Conservation (phyloP, 208 protist species). For the Trypanosoma avium region DNA sequence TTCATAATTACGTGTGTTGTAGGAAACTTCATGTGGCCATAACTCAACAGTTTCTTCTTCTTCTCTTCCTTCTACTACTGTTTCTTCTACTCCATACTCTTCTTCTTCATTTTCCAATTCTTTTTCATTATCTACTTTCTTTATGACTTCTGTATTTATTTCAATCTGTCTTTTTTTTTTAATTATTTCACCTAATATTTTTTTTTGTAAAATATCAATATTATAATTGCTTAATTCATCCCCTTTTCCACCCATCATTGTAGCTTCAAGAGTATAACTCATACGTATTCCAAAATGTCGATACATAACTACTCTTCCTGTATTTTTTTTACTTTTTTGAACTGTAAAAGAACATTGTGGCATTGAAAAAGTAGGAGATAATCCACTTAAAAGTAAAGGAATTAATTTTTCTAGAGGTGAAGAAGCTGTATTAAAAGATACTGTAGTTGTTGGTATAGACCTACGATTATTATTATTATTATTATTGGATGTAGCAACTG, state of each 20-base stretch:
- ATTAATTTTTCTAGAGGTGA: conserved; percentile 73
- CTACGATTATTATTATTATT: conserved; percentile 4
- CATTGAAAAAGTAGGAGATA: conserved; percentile 71
- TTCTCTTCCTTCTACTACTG: conserved; percentile 2
- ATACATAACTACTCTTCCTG: conserved; percentile 92
- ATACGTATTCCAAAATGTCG: conserved; percentile 91
- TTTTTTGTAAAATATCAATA: background rate
- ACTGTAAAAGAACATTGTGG: conserved; percentile 84
- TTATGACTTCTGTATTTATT: background rate
- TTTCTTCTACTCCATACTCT: conserved; percentile 1
- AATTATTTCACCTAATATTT: too few relatives aligned
- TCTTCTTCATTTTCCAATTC: background rate
- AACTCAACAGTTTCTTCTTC: background rate
- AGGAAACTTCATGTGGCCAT: conserved; percentile 19
- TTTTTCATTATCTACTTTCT: conserved; percentile 10
- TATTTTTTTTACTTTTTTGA: conserved; percentile 85
- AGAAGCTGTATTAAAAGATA: background rate
- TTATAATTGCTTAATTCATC: background rate
- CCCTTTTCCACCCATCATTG: conserved; percentile 83
- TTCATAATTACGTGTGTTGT: conserved; percentile 27
- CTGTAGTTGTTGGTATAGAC: background rate
- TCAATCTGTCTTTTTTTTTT: background rate
- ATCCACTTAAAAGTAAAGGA: conserved; percentile 50
- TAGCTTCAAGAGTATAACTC: conserved; percentile 94
- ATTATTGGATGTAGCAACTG: background rate